Percentiles rank a stretch among this genome's conserved stretches.
phyloP scores from a whole-genome alignment of 768 basidiomycete genomes.

The Cyathus striatus region DNA sequence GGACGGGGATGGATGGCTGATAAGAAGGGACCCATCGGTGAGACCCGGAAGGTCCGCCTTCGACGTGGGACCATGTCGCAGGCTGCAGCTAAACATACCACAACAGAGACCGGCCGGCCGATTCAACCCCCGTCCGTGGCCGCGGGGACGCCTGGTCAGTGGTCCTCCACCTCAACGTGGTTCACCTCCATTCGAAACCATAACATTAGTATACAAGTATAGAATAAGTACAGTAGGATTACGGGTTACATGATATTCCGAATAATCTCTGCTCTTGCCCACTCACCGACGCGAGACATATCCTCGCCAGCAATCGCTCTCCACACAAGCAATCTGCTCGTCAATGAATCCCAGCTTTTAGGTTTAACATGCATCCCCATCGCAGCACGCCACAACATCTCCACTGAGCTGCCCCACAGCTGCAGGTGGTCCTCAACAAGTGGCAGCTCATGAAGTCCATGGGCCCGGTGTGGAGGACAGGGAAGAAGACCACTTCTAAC shows the following conservation, averaged over 20 bases:
- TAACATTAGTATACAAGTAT: not conserved
- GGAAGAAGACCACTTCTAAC: conserved; percentile 2
- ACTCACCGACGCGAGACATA: conserved; percentile 39
- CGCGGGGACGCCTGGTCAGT: not conserved
- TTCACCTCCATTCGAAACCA: not conserved
- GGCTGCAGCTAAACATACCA: conserved; percentile 1
- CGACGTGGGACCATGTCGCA: conserved; percentile 4
- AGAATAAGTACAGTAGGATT: not conserved
- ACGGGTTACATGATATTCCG: conserved; percentile 11
- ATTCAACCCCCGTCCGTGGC: no score
- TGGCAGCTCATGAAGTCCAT: conserved; percentile 28
- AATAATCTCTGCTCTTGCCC: conserved; percentile 41
- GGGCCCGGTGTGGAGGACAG: conserved; percentile 26
- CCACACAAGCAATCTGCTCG: conserved; percentile 53
- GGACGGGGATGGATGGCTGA: conserved; percentile 10
- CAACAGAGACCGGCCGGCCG: no score
- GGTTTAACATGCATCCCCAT: conserved; percentile 32
- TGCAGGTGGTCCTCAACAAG: conserved; percentile 19
- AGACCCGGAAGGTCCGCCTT: conserved; percentile 6
- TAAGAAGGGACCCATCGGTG: conserved; percentile 5
- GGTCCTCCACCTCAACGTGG: not conserved
- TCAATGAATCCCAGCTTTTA: conserved; percentile 46
- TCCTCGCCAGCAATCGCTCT: conserved; percentile 37
- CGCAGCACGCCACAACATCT: conserved; percentile 49
- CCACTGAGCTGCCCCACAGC: conserved; percentile 48